Evolutionary conservation across 352 stramenopile genomes (phyloP).

Genomic region (Phytophthora pluvialis): DNA sequence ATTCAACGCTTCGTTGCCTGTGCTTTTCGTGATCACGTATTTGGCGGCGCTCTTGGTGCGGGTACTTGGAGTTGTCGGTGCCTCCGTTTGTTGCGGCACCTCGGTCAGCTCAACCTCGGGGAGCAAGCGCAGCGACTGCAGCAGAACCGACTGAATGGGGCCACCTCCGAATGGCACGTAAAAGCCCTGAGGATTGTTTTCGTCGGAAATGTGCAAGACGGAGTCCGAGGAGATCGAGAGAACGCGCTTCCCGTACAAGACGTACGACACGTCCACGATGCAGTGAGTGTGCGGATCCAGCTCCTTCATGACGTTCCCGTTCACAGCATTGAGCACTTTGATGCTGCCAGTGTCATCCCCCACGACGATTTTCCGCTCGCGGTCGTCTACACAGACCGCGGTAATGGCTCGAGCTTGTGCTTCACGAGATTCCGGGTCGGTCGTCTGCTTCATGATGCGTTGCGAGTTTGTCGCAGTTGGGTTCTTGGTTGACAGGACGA

Average conservation of each 20-base stretch:
- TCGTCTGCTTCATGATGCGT: conserved; percentile 11
- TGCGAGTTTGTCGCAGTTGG: conserved; percentile 12
- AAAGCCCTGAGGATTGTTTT: conserved; percentile 73
- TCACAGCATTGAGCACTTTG: conserved; percentile 76
- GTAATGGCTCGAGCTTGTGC: conserved; percentile 54
- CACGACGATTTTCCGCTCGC: conserved; percentile 80
- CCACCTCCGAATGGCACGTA: conserved; percentile 70
- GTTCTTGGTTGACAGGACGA: conserved; percentile 35
- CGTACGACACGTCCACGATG: conserved; percentile 60
- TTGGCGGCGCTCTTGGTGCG: conserved; percentile 15
- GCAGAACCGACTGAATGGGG: conserved; percentile 60
- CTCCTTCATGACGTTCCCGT: conserved; percentile 87
- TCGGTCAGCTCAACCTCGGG: conserved; percentile 23
- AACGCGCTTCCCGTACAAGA: conserved; percentile 66
- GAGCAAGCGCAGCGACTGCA: conserved; percentile 62
- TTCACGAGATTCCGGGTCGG: conserved; percentile 23
- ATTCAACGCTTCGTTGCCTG: conserved; percentile 59
- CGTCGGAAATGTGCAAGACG: conserved; percentile 70
- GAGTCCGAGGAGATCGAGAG: conserved; percentile 66
- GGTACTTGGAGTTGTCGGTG: not conserved
- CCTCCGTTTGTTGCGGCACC: not conserved
- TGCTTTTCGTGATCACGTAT: conserved; percentile 59
- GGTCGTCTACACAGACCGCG: conserved; percentile 81
- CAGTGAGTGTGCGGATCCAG: conserved; percentile 60
- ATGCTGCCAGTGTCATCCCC: conserved; percentile 73